Evolutionary conservation across 2,329 filamentous ascomycete species (phyloP).

Genomic region (Pseudofabraea citricarpa): DNA sequence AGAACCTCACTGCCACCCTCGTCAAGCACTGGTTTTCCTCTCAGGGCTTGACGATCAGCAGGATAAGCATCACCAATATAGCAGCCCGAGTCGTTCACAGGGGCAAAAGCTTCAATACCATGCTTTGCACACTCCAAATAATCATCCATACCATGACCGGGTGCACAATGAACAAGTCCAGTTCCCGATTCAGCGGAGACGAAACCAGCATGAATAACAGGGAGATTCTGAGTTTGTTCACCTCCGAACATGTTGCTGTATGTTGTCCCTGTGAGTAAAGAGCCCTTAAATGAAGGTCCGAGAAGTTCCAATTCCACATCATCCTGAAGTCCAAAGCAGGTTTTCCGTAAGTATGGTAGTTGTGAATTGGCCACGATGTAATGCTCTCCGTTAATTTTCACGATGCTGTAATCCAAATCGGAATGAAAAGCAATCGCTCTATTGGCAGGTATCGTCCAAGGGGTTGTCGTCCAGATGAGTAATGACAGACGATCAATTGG

Average conservation of each 20-base stretch:
- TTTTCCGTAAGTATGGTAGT: conserved; percentile 51
- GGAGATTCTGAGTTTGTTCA: conserved; percentile 50
- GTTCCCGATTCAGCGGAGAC: conserved; percentile 88
- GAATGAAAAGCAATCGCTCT: conserved; percentile 78
- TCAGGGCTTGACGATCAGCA: conserved; percentile 59
- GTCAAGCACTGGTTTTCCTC: conserved; percentile 66
- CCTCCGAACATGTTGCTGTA: conserved; percentile 71
- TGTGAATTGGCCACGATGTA: conserved; percentile 70
- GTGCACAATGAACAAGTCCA: conserved; percentile 90
- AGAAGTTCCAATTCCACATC: conserved; percentile 36
- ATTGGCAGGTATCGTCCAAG: conserved; percentile 95
- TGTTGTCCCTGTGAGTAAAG: conserved; percentile 56
- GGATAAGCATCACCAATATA: conserved; percentile 81
- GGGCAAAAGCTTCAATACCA: conserved; percentile 71
- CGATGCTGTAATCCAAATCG: conserved; percentile 67
- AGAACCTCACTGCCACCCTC: conserved; percentile 68
- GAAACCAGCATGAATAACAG: conserved; percentile 79
- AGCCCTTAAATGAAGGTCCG: conserved; percentile 54
- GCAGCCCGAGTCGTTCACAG: conserved; percentile 73
- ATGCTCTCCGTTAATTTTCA: conserved; percentile 52
- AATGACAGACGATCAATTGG: conserved; percentile 54
- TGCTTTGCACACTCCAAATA: conserved; percentile 74
- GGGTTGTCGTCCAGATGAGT: conserved; percentile 98
- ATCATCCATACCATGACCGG: conserved; percentile 95
- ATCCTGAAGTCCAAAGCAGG: conserved; percentile 30